Percentiles rank a stretch among this genome's conserved stretches.
These are phyloP conservation scores for Oryza australiensis DNA, from an alignment of 176 grass and related monocot genomes.

Conservation along the genomic window DNA sequence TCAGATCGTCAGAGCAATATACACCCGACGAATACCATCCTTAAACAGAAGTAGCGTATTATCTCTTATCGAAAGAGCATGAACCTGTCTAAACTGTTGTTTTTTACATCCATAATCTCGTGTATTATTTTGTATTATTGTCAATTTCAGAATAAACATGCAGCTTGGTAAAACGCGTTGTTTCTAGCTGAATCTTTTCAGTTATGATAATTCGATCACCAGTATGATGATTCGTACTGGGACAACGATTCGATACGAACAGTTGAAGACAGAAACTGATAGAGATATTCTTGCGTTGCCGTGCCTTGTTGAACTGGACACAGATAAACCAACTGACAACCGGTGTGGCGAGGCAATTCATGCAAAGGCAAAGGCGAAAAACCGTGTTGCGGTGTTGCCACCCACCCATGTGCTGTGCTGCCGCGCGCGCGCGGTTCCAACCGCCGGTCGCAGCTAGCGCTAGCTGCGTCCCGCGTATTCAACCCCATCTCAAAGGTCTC, in stretches of 20 bases:
- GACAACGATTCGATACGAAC: neutral
- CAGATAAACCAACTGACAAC: constrained; percentile 15
- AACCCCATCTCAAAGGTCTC: constrained; percentile 13
- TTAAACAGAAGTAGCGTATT: no score
- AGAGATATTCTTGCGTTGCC: neutral
- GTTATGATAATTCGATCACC: neutral
- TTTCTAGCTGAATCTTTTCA: neutral
- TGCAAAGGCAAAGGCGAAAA: neutral
- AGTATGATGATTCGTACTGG: neutral
- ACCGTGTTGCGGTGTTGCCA: neutral
- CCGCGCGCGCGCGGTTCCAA: neutral
- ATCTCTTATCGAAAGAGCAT: no score
- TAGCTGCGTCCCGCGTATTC: constrained; percentile 5
- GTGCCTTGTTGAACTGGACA: neutral
- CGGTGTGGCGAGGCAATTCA: neutral
- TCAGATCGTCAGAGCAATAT: no score
- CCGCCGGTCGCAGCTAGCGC: neutral
- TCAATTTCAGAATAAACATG: no score
- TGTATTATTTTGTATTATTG: no score
- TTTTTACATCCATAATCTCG: no score
- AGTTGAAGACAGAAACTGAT: neutral
- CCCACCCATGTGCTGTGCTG: neutral
- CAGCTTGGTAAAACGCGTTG: neutral
- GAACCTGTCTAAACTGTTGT: no score
- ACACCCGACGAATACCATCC: no score